A percentile compares a stretch with the other conserved stretches of the same genome.
Evolutionary conservation across 2,329 filamentous ascomycete species (phyloP).

Genomic region (Aspergillus flavus): DNA sequence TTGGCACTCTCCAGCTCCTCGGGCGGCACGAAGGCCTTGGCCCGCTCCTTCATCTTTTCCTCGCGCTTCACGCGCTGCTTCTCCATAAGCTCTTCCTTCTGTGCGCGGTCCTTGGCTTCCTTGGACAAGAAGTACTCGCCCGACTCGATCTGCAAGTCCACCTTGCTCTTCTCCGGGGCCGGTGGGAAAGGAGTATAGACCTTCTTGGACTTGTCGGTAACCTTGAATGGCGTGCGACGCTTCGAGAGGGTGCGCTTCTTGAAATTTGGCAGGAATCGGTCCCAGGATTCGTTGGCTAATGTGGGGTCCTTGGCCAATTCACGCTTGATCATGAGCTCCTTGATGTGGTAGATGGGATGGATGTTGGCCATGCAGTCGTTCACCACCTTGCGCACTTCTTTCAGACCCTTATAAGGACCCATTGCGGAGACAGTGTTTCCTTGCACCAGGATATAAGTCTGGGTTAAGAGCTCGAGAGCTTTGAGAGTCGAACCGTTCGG

Average conservation of each 20-base stretch:
- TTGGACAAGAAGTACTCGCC: conserved; percentile 96
- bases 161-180: conserved; percentile 96
- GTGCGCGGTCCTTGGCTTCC: conserved; percentile 83
- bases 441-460: conserved; percentile 92
- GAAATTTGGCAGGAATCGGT: conserved; percentile 94
- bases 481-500: conserved; percentile 91
- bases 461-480: conserved; percentile 86
- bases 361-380: conserved; percentile 98
- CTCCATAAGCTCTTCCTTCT: conserved; percentile 77
- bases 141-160: conserved; percentile 95
- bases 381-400: conserved; percentile 85
- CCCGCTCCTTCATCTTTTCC: conserved; percentile 81
- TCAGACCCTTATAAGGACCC: conserved; percentile 89
- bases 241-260: conserved; percentile 90
- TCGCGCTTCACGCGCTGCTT: conserved; percentile 85
- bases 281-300: conserved; percentile 87
- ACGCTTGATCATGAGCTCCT: conserved; percentile 91
- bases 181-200: conserved; percentile 96
- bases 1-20: conserved; percentile 66
- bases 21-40: conserved; percentile 84
- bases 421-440: conserved; percentile 93
- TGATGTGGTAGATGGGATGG: conserved; percentile 88
- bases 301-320: conserved; percentile 88
- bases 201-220: conserved; percentile 94
- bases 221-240: conserved; percentile 76